Evolutionary conservation across 352 stramenopile species (phyloP), one percentile per base, ranked within the genome.

Genomic region (Globisporangium canariense): DNA sequence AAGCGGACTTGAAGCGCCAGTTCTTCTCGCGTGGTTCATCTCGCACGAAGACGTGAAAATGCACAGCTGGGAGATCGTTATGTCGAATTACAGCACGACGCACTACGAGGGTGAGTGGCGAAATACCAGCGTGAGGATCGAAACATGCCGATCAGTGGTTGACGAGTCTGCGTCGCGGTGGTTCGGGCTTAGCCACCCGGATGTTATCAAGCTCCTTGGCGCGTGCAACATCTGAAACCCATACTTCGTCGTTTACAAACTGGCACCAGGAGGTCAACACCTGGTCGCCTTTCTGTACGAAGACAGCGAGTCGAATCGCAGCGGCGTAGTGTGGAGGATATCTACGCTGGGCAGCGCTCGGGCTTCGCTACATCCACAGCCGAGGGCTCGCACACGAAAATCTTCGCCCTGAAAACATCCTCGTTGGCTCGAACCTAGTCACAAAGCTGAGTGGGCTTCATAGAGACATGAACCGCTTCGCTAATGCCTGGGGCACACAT

Each of bases 331-430:
- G 65, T 61, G 34, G 70, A 47, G 61, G 9, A 28, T 61, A 55
- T 4, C 10, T 77, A 18, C 68, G 64, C 22, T 38, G 74, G 60
- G 60, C 49, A 36, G 67, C 70, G 30, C 36, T 77, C 32, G 67
- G 67, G 28, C 53, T 49, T 59, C 38, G 43, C 6, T 3, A 22
- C 22, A 18, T 59, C 18, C 34, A n/a, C n/a, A 8, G 32, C 11
- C 34, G 20, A 59, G 41, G 38, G 34, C 5, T 49, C 32, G 5
- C 46, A 16, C 53, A 59, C 11, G 10, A 11, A 36, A 9, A n/a
- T 28, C 20, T 59, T 59, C 40, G 32, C 0, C 14, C 20, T 18
- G n/a, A 32, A n/a, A 59, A 43, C 30, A 47, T 40, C 30, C 32
- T 32, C n/a, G 14, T 30, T 40, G 34, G 34, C 34, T 40, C 34